Evolutionary conservation across 192 early-diverging fungal genomes (phyloP).

Genomic region (Glomus cerebriforme): DNA sequence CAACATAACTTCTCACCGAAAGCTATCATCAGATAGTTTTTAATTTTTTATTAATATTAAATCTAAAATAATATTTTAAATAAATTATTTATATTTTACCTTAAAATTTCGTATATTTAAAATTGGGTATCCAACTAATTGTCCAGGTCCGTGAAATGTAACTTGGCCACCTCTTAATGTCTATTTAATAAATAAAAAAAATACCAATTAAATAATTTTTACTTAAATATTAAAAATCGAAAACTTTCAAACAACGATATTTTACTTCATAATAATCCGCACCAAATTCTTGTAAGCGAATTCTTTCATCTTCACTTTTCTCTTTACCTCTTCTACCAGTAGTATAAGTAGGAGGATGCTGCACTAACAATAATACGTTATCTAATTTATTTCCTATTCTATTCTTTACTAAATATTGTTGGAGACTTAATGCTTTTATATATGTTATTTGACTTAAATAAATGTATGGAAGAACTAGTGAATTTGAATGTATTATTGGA

Average conservation of each 20-base stretch:
- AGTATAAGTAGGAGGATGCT: conserved; percentile 93
- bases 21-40: conserved; percentile 39
- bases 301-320: conserved; percentile 30
- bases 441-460: conserved; percentile 58
- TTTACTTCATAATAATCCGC: conserved; percentile 70
- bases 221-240: conserved; percentile 12
- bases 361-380: conserved; percentile 67
- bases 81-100: conserved; percentile 42
- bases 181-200: conserved; percentile 39
- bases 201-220: conserved; percentile 9
- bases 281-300: conserved; percentile 62
- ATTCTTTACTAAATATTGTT: conserved; percentile 54
- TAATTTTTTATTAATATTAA: neutral
- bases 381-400: conserved; percentile 33
- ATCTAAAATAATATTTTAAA: neutral
- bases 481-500: neutral
- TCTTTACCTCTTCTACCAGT: conserved; percentile 82
- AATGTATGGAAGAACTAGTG: conserved; percentile 36
- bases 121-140: conserved; percentile 95
- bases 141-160: conserved; percentile 97
- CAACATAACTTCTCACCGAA: conserved; percentile 77
- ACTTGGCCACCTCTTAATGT: conserved; percentile 89
- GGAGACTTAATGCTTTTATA: conserved; percentile 57
- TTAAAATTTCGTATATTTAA: conserved; percentile 72
- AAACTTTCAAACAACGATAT: neutral